These are phyloP conservation scores for Trichoderma simmonsii DNA, from an alignment of 2,329 filamentous ascomycete species.

Conservation along the genomic window DNA sequence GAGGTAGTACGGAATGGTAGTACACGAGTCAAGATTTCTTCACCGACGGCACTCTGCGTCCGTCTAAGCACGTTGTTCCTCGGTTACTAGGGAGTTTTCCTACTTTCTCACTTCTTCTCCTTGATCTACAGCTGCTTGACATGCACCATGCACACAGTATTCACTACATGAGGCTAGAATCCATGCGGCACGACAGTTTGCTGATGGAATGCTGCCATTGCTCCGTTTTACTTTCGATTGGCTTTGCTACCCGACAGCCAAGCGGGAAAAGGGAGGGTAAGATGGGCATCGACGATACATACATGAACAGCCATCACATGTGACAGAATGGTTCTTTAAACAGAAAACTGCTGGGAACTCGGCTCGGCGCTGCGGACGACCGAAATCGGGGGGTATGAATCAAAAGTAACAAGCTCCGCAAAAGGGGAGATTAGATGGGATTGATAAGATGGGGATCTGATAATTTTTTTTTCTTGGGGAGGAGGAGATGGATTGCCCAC, in stretches of 20 bases:
- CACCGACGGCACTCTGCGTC: not conserved
- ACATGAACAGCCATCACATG: not conserved
- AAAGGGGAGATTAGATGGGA: slow-evolving; percentile 18
- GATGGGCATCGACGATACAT: not conserved
- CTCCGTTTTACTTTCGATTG: not conserved
- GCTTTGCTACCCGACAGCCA: not conserved
- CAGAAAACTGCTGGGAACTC: not conserved
- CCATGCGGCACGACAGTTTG: not conserved
- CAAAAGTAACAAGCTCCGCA: not conserved
- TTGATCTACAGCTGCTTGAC: not conserved
- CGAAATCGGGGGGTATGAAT: not conserved
- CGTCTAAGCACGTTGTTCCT: too few species aligned
- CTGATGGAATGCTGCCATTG: not conserved
- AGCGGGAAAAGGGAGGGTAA: not conserved
- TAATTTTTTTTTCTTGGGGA: not conserved
- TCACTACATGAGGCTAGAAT: not conserved
- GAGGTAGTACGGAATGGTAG: not conserved
- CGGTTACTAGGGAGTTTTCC: too few species aligned
- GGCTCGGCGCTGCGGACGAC: not conserved
- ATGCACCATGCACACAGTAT: not conserved
- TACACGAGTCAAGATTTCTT: not conserved
- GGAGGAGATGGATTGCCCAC: not conserved
- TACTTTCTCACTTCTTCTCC: not conserved
- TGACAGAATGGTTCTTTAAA: not conserved
- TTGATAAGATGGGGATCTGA: slow-evolving; percentile 18